A percentile compares a stretch with the other conserved stretches of the same genome.
Conservation (phyloP, 352 stramenopile species). For the Poterioochromonas sp. region DNA sequence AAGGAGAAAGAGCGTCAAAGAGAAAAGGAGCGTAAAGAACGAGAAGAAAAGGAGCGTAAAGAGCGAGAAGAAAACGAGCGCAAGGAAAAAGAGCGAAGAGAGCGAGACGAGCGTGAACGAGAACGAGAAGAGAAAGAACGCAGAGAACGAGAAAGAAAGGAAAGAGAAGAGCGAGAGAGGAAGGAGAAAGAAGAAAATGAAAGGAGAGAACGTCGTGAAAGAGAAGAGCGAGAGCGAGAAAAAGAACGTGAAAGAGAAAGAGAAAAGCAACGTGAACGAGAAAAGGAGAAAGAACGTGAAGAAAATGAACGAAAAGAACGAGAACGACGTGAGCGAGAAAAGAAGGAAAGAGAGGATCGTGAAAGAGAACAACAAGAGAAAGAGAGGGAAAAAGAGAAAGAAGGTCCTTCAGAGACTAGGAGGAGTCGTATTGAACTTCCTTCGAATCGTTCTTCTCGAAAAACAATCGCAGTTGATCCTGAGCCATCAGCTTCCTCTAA, state of each 20-base stretch:
- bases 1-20: background rate
- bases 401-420: no score
- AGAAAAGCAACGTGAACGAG: background rate
- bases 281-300: background rate
- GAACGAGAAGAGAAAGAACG: background rate
- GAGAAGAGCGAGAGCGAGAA: background rate
- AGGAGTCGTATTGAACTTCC: no score
- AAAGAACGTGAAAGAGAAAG: background rate
- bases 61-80: background rate
- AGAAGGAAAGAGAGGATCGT: background rate
- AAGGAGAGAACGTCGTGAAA: background rate
- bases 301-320: background rate
- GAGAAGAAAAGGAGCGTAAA: background rate
- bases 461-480: no score
- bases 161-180: background rate
- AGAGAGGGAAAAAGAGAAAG: background rate
- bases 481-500: no score
- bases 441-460: no score
- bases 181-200: background rate
- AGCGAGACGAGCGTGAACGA: background rate
- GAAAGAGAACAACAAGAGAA: background rate
- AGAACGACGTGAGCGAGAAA: background rate
- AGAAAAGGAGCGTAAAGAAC: background rate
- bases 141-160: no score
- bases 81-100: background rate